phyloP scores from a whole-genome alignment of 345 rosid species.

The Sisymbrium irio region DNA sequence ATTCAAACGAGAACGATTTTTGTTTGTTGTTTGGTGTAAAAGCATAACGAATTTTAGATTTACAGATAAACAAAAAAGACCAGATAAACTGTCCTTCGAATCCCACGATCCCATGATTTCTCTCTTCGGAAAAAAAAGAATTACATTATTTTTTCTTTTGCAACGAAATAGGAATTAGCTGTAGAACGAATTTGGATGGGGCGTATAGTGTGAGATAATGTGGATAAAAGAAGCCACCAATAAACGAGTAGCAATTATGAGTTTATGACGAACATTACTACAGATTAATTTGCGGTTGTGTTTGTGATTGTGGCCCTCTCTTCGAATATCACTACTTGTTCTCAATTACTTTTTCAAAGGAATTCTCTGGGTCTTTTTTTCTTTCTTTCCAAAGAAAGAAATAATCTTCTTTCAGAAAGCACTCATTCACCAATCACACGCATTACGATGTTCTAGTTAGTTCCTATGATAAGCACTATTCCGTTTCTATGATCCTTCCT shows the following conservation, averaged over 20 bases:
- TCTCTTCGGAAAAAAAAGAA: background rate
- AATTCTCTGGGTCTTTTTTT: background rate
- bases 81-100: background rate
- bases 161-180: background rate
- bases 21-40: background rate
- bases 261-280: background rate
- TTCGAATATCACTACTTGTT: background rate
- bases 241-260: background rate
- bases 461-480: slow-evolving; percentile 6
- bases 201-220: background rate
- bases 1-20: background rate
- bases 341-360: background rate
- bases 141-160: too few species aligned
- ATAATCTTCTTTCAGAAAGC: background rate
- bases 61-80: background rate
- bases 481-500: background rate
- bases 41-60: background rate
- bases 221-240: background rate
- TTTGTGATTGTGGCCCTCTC: background rate
- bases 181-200: background rate
- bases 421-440: background rate
- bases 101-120: background rate
- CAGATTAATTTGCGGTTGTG: background rate
- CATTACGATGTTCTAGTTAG: background rate
- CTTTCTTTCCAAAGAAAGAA: background rate